phyloP scores from a whole-genome alignment of 2,329 filamentous ascomycete genomes.

The Lithohypha guttulata region DNA sequence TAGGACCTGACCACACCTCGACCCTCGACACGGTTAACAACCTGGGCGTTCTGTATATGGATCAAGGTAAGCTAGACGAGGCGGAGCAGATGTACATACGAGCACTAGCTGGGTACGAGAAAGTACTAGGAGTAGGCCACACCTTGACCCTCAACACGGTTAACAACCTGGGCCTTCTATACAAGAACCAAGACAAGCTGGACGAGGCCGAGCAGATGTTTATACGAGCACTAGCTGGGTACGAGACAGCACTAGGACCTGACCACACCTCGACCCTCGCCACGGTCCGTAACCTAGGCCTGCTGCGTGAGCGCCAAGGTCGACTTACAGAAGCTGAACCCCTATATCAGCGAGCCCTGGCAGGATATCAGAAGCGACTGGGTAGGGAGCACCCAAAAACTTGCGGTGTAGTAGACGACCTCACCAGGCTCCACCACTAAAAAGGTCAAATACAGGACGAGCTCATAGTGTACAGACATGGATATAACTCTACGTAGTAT shows the following conservation, averaged over 20 bases:
- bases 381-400: slow-evolving; percentile 8
- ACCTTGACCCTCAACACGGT: slow-evolving; percentile 13
- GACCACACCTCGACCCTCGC: slow-evolving; percentile 19
- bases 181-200: slow-evolving; percentile 19
- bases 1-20: slow-evolving; percentile 20
- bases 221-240: slow-evolving; percentile 16
- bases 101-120: slow-evolving; percentile 15
- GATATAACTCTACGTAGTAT: no score
- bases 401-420: no score
- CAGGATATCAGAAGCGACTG: slow-evolving; percentile 9
- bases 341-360: slow-evolving; percentile 20
- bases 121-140: slow-evolving; percentile 11
- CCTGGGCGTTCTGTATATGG: slow-evolving; percentile 20
- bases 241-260: slow-evolving; percentile 11
- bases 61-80: slow-evolving; percentile 18
- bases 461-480: no score
- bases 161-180: slow-evolving; percentile 22
- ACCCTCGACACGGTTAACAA: slow-evolving; percentile 22
- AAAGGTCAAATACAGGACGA: no score
- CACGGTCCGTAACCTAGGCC: slow-evolving; percentile 21
- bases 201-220: slow-evolving; percentile 22
- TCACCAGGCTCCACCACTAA: no score
- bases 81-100: slow-evolving; percentile 22
- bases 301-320: slow-evolving; percentile 20
- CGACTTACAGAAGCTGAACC: slow-evolving; percentile 19